Evolutionary conservation across 495 filamentous ascomycete species (phyloP), one percentile per base, ranked within the genome.

Genomic region (Penicillium argentinense): DNA sequence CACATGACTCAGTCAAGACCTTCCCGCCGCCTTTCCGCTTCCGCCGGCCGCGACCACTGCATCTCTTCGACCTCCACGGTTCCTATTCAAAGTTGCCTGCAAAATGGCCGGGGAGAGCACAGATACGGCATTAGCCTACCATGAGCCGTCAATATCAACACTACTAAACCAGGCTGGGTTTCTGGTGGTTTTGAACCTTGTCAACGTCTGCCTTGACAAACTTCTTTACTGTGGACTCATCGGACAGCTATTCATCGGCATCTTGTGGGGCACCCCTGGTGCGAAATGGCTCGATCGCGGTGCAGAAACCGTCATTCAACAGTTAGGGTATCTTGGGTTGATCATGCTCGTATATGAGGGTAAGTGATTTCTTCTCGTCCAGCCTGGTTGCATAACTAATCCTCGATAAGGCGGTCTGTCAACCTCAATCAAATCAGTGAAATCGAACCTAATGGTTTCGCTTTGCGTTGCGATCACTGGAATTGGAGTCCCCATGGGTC

Each of bases 261-360:
- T 88, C 3, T 71, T 82, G 22, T 92, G 80, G 74, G 85, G 88
- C 19, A 73, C 74, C 0, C 86, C 86, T 0, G 75, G 82, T 0
- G 61, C 66, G 21, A 72, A 79, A 54, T 82, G 76, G 75, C 64
- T 86, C 9, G 52, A 60, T 22, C 43, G 34, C 1, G 57, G 62
- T 3, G 60, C 65, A n/a, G 74, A 91, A 61, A 55, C 76, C 3
- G 71, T 73, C 0, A 75, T 89, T 32, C 77, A 85, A 7, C 75
- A 83, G 32, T 58, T 92, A n/a, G 88, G 88, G 0, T 92, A 91
- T 56, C 62, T 92, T 0, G 88, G 89, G 0, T 54, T 93, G 27
- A 78, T 91, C 9, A 63, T 90, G 32, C 66, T 92, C 8, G 86
- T 93, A 2, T 91, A 83, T 57, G 81, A 89, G 67, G 85, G 81